A percentile compares a stretch with the other conserved stretches of the same genome.
Conservation (phyloP, 2,329 filamentous ascomycete genomes). For the Colletotrichum sublineola region DNA sequence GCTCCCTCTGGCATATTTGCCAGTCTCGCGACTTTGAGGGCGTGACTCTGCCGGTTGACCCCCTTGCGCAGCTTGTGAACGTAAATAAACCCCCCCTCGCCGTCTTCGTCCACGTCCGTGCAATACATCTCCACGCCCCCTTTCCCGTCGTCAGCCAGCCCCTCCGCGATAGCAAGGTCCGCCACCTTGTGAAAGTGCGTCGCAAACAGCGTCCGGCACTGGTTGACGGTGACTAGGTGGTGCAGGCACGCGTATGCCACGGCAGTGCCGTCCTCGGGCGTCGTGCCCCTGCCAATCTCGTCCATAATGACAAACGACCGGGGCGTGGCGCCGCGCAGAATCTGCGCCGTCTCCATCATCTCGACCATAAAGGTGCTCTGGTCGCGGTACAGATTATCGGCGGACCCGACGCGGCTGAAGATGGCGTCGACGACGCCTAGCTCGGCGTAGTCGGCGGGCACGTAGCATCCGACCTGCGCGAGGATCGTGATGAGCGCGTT, state of each 20-base stretch:
- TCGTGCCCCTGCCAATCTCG: slow-evolving; percentile 94
- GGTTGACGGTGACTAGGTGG: slow-evolving; percentile 83
- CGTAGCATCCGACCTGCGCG: slow-evolving; percentile 92
- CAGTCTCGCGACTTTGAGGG: slow-evolving; percentile 91
- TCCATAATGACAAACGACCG: slow-evolving; percentile 98
- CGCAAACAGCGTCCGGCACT: slow-evolving; percentile 87
- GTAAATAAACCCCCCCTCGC: slow-evolving; percentile 81
- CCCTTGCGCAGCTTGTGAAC: slow-evolving; percentile 85
- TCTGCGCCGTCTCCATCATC: slow-evolving; percentile 96
- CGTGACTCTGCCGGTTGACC: slow-evolving; percentile 89
- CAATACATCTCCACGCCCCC: slow-evolving; percentile 79
- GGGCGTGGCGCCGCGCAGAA: slow-evolving; percentile 85
- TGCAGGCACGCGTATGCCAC: slow-evolving; percentile 90
- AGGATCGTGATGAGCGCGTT: slow-evolving; percentile 95
- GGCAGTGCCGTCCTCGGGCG: slow-evolving; percentile 90
- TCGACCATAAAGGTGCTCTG: slow-evolving; percentile 99
- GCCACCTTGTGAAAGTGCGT: slow-evolving; percentile 93
- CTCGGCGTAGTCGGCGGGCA: slow-evolving; percentile 87
- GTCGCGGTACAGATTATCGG: slow-evolving; percentile 93
- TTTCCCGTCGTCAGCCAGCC: slow-evolving; percentile 53
- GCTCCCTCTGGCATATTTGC: slow-evolving; percentile 84
- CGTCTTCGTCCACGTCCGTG: slow-evolving; percentile 87
- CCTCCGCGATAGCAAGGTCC: slow-evolving; percentile 75
- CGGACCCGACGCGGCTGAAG: slow-evolving; percentile 92
- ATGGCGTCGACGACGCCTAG: slow-evolving; percentile 96